Conservation (phyloP, 345 rosid genomes). For the Orychophragmus violaceus region DNA sequence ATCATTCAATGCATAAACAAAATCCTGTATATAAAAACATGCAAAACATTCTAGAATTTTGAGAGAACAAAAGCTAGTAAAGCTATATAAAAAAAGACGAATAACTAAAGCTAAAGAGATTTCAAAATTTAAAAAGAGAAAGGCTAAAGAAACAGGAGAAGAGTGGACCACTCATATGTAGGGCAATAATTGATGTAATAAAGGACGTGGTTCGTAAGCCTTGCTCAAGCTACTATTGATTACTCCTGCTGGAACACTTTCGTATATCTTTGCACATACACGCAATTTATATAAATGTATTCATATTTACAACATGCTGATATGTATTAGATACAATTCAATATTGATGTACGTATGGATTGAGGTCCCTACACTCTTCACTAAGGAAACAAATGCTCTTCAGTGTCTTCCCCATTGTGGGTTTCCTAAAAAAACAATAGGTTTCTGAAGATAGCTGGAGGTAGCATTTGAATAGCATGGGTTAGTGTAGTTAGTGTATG, state of each 20-base stretch:
- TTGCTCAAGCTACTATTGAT: neutral
- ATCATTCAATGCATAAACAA: neutral
- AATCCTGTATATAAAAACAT: neutral
- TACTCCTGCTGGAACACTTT: neutral
- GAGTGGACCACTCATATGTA: conserved; percentile 18
- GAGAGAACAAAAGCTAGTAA: neutral
- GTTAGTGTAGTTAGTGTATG: neutral
- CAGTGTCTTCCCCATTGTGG: neutral
- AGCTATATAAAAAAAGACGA: neutral
- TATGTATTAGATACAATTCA: neutral
- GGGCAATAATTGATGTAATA: conserved; percentile 18
- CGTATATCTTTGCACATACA: neutral
- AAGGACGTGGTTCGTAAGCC: conserved; percentile 24
- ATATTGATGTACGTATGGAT: neutral
- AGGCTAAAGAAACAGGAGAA: neutral
- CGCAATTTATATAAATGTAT: neutral
- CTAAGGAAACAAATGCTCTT: neutral
- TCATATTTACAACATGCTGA: neutral
- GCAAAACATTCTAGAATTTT: conserved; percentile 10
- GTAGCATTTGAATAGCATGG: neutral
- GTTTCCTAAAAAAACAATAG: neutral
- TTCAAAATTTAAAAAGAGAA: neutral
- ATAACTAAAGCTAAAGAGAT: neutral
- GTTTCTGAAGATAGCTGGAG: neutral
- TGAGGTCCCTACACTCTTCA: neutral